These are phyloP conservation scores for Gaultheria prostrata DNA, from an alignment of 148 eudicot genomes.

Conservation along the genomic window DNA sequence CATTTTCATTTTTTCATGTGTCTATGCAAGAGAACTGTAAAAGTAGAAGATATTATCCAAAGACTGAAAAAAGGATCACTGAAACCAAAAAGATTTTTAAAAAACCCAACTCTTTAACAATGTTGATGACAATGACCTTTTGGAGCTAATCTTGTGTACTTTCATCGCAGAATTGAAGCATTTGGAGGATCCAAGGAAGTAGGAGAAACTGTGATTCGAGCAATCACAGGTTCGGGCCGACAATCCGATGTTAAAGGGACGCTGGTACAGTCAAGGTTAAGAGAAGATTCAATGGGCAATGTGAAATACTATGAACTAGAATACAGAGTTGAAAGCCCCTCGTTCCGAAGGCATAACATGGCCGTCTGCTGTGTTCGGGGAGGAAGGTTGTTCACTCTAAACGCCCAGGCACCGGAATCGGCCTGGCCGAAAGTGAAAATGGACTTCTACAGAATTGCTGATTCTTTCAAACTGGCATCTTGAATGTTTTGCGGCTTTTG, in stretches of 20 bases:
- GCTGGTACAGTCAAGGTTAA: conserved; percentile 48
- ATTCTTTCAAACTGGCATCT: conserved; percentile 59
- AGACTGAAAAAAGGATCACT: neutral
- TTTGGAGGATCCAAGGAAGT: conserved; percentile 85
- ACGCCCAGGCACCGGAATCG: conserved; percentile 86
- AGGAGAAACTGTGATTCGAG: conserved; percentile 63
- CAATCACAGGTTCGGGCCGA: conserved; percentile 50
- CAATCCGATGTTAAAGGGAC: conserved; percentile 58
- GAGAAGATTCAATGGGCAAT: conserved; percentile 46
- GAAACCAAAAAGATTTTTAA: neutral
- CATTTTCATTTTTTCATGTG: neutral
- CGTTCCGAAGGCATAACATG: conserved; percentile 73
- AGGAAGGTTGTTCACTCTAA: conserved; percentile 73
- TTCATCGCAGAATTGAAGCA: conserved; percentile 69
- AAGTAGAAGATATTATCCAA: neutral
- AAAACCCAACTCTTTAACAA: neutral
- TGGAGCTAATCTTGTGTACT: neutral
- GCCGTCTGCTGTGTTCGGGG: conserved; percentile 71
- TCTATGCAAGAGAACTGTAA: neutral
- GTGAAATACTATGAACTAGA: conserved; percentile 74
- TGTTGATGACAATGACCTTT: neutral
- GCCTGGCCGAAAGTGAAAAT: conserved; percentile 57
- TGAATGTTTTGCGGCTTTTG: conserved; percentile 11
- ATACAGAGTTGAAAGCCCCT: conserved; percentile 67
- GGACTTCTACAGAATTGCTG: conserved; percentile 61